Conservation (phyloP, 2,329 filamentous ascomycete genomes). For the Ophiostoma australiae region DNA sequence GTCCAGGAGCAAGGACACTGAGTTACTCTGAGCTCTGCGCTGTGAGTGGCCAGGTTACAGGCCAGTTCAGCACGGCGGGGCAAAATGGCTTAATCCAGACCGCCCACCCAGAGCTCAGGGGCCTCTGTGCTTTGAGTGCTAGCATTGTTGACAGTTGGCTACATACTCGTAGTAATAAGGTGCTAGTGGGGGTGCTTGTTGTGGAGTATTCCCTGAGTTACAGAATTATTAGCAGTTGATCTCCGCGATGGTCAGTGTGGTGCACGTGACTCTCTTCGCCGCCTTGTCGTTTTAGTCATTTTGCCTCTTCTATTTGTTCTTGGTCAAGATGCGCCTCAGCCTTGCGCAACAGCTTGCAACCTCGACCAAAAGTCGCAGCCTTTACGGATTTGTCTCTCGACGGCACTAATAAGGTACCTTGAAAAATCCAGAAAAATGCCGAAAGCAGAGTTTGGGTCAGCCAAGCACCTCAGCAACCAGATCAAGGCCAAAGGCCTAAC, state of each 20-base stretch:
- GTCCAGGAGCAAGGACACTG: conserved; percentile 15
- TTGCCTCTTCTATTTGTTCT: conserved; percentile 15
- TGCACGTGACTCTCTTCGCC: conserved; percentile 12
- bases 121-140: neutral
- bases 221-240: neutral
- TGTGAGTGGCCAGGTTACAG: conserved; percentile 18
- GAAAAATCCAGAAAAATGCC: conserved; percentile 54
- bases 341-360: neutral
- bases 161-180: conserved; percentile 10
- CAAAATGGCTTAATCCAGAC: conserved; percentile 28
- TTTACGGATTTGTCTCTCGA: neutral
- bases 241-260: neutral
- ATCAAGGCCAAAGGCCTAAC: conserved; percentile 68
- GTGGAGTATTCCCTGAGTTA: neutral
- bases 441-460: conserved; percentile 84
- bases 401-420: neutral
- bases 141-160: conserved; percentile 18
- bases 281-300: conserved; percentile 10
- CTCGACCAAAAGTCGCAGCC: neutral
- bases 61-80: conserved; percentile 23
- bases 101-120: conserved; percentile 22
- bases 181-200: conserved; percentile 8
- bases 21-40: neutral
- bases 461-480: conserved; percentile 86
- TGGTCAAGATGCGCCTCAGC: neutral